Evolutionary conservation across 768 basidiomycete species (phyloP).

Genomic region (Rhizopogon vesiculosus): DNA sequence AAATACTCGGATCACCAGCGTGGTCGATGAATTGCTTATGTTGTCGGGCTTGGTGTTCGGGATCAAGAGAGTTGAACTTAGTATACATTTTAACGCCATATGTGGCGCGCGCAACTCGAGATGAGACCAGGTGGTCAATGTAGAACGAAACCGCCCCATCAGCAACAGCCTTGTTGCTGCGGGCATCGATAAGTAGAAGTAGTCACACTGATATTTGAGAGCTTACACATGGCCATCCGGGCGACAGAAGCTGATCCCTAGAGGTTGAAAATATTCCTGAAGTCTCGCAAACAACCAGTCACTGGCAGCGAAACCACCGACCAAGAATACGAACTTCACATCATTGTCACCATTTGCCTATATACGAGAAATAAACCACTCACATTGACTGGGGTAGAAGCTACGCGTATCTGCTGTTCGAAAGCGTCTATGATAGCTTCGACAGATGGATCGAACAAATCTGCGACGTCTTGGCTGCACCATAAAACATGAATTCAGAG

Average conservation of each 20-base stretch:
- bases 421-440: constrained; percentile 31
- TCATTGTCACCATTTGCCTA: neutral
- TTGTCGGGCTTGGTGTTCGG: constrained; percentile 33
- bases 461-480: constrained; percentile 29
- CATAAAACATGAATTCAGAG: neutral
- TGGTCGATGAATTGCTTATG: constrained; percentile 12
- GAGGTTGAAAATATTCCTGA: constrained; percentile 29
- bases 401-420: constrained; percentile 18
- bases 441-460: constrained; percentile 40
- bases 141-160: constrained; percentile 39
- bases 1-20: constrained; percentile 27
- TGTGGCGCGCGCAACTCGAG: constrained; percentile 37
- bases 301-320: constrained; percentile 48
- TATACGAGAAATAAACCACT: constrained; percentile 1
- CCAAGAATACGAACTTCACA: constrained; percentile 37
- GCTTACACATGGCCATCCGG: constrained; percentile 49
- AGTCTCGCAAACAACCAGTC: constrained; percentile 41
- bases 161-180: constrained; percentile 30
- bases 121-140: constrained; percentile 42
- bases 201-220: neutral
- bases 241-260: constrained; percentile 36
- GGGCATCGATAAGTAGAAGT: neutral
- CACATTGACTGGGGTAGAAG: constrained; percentile 22
- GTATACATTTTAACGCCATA: constrained; percentile 28
- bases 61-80: constrained; percentile 19